Evolutionary conservation across 306 rosid species (phyloP).

Genomic region (Pachyrhizus erosus): DNA sequence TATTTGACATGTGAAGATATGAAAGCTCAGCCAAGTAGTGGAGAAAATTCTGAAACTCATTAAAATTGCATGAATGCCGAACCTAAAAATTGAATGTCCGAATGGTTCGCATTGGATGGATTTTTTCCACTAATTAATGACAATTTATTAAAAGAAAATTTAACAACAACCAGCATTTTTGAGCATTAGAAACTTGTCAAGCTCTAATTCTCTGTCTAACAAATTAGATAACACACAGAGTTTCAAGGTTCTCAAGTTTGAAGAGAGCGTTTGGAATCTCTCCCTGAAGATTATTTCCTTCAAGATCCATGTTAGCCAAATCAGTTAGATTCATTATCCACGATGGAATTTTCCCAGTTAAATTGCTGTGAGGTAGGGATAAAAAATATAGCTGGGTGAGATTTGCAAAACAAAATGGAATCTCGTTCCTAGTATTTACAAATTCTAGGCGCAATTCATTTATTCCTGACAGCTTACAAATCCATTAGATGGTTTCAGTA

Average conservation of each 20-base stretch:
- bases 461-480: conserved; percentile 11
- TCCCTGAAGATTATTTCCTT: not conserved
- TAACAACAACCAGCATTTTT: not conserved
- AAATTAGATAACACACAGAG: not conserved
- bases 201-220: conserved; percentile 10
- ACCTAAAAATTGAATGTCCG: not conserved
- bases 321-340: conserved; percentile 34
- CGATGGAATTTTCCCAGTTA: conserved; percentile 40
- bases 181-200: not conserved
- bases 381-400: not conserved
- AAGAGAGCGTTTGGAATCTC: conserved; percentile 23
- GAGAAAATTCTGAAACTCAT: conserved; percentile 2
- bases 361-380: not conserved
- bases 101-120: not conserved
- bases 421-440: conserved; percentile 26
- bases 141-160: not conserved
- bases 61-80: conserved; percentile 27
- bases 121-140: not conserved
- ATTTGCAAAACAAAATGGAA: conserved; percentile 26
- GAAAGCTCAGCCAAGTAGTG: not conserved
- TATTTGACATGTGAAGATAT: not conserved
- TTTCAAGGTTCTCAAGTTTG: not conserved
- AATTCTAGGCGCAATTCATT: not conserved
- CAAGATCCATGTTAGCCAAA: not conserved
- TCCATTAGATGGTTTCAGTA: not conserved